Base-by-base conservation (phyloP, 2,329 filamentous ascomycete genomes). In the Penicillium hordei region DNA sequence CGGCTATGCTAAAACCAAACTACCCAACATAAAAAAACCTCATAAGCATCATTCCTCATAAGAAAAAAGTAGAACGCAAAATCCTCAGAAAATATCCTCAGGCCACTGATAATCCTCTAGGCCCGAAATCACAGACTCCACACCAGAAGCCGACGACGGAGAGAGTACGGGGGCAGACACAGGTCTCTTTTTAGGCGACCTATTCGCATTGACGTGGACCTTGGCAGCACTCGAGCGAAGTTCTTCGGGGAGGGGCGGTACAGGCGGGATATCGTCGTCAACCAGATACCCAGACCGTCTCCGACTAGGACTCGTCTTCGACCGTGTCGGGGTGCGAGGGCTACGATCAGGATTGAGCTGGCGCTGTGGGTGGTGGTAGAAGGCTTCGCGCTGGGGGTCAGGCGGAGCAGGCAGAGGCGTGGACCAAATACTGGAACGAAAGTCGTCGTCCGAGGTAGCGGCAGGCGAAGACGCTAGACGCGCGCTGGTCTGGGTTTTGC, bases 81-180 rank as follows among this genome's bases (percentile, higher is more conserved):
- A 5, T 21, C 13, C 8, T 74, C 60, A 79, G 57, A 79, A 79
- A 9, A 77, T 70, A 59, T 78, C 76, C 9, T 76, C 75, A 5
- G 76, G 76, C 78, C 77, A 80, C 23, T 72, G 68, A 54, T 77
- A 79, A n/a, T 67, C 63, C 40, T 72, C 64, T 25, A 59, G 45
- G 25, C 39, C 60, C 40, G 59, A 25, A 23, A 57, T 46, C 25
- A 60, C 12, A 15, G 48, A 48, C 15, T 60, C 61, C 31, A 29
- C 46, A 38, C 21, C 48, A 13, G 58, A 57, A 34, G 39, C 31
- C 19, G 58, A 42, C 27, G 57, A 54, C 15, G 44, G 44, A 45
- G 57, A 56, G 3, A 61, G 38, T 38, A 44, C 29, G n/a, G 48
- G 46, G 3, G 43, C 48, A 48, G 61, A 46, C 13, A 58, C 60